Percentiles rank a stretch among this genome's conserved stretches.
Evolutionary conservation across 2,329 filamentous ascomycete genomes (phyloP).

Genomic region (Trichoderma atroviride): DNA sequence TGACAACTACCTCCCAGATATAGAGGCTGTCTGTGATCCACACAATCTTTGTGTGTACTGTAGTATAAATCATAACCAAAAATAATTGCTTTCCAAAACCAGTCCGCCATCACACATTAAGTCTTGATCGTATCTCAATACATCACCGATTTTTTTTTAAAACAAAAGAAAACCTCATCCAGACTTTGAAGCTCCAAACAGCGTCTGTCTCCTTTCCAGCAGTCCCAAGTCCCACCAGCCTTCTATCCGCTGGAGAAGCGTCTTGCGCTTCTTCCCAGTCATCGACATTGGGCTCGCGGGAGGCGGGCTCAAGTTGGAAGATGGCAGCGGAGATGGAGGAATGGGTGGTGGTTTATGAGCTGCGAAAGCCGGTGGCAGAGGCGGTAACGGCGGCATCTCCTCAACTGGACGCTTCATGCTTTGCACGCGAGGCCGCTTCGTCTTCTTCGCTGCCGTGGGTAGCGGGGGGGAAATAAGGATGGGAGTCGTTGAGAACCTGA

Average conservation of each 20-base stretch:
- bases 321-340: conserved; percentile 25
- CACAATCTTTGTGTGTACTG: neutral
- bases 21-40: neutral
- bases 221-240: conserved; percentile 60
- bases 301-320: conserved; percentile 25
- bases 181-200: conserved; percentile 34
- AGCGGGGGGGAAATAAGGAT: conserved; percentile 40
- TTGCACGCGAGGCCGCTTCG: conserved; percentile 31
- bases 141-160: neutral
- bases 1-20: neutral
- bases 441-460: conserved; percentile 41
- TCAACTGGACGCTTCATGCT: conserved; percentile 36
- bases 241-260: conserved; percentile 52
- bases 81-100: neutral
- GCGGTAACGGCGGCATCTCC: conserved; percentile 37
- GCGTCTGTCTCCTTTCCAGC: conserved; percentile 48
- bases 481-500: conserved; percentile 27
- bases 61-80: neutral
- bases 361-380: conserved; percentile 32
- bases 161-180: neutral
- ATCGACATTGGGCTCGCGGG: conserved; percentile 29
- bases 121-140: neutral
- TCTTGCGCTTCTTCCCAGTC: conserved; percentile 45
- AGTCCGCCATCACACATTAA: neutral
- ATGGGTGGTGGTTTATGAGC: conserved; percentile 32